Conservation (phyloP, 2,329 filamentous ascomycete genomes). For the Hypoxylon sp. region DNA sequence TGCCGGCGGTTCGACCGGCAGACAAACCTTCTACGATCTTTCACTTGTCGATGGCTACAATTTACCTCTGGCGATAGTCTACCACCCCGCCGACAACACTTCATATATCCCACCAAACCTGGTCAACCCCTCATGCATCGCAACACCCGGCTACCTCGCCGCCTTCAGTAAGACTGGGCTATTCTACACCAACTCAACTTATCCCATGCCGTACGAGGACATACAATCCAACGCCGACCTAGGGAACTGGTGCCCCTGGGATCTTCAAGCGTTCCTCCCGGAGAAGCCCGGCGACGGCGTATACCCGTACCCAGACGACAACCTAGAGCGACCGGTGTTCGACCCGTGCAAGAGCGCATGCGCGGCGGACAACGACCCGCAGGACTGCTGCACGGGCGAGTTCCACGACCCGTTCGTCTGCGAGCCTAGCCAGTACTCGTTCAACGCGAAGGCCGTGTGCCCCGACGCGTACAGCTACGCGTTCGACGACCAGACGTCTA, state of each 20-base stretch:
- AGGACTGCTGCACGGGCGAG: slow-evolving; percentile 82
- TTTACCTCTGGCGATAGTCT: slow-evolving; percentile 76
- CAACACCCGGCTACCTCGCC: slow-evolving; percentile 74
- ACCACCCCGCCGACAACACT: slow-evolving; percentile 73
- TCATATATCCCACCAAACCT: slow-evolving; percentile 81
- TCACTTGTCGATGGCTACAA: slow-evolving; percentile 90
- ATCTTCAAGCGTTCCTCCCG: slow-evolving; percentile 78
- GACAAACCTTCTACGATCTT: slow-evolving; percentile 86
- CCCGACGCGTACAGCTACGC: slow-evolving; percentile 89
- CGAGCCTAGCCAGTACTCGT: slow-evolving; percentile 77
- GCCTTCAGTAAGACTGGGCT: slow-evolving; percentile 67
- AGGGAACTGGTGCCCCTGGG: slow-evolving; percentile 84
- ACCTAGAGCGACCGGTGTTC: slow-evolving; percentile 78
- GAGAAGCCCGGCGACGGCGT: slow-evolving; percentile 80
- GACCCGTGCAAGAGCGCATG: slow-evolving; percentile 85
- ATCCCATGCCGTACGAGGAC: slow-evolving; percentile 77
- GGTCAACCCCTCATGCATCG: slow-evolving; percentile 83
- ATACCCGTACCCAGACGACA: slow-evolving; percentile 85
- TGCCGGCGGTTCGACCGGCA: slow-evolving; percentile 71
- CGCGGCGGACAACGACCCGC: slow-evolving; percentile 74
- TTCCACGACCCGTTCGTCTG: slow-evolving; percentile 76
- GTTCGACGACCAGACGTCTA: slow-evolving; percentile 71
- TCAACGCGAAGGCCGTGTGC: slow-evolving; percentile 79
- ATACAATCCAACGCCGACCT: slow-evolving; percentile 70
- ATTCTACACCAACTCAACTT: slow-evolving; percentile 75